Conservation (phyloP, 1,284 basidiomycete species). For the Ustilago nuda region DNA sequence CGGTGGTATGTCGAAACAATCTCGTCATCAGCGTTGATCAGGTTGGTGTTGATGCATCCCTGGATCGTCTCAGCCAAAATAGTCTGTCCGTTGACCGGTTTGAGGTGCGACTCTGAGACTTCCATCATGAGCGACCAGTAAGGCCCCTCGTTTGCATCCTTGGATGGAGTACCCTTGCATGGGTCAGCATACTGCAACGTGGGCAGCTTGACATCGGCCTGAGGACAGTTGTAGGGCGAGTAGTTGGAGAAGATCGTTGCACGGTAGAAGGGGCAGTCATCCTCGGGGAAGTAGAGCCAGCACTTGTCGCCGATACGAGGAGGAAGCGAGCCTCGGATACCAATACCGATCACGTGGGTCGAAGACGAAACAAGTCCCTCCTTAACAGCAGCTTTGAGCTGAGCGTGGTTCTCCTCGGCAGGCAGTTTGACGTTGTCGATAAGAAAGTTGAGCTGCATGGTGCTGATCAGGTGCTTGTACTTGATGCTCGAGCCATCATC, state of each 20-base stretch:
- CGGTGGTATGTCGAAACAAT: constrained; percentile 73
- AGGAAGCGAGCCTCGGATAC: constrained; percentile 72
- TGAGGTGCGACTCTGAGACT: constrained; percentile 72
- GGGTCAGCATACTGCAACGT: constrained; percentile 72
- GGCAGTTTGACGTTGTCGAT: constrained; percentile 70
- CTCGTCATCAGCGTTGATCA: constrained; percentile 72
- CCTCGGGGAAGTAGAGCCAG: constrained; percentile 72
- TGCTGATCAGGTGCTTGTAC: constrained; percentile 72
- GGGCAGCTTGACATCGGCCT: constrained; percentile 69
- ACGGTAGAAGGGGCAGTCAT: constrained; percentile 73
- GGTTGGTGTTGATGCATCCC: constrained; percentile 72
- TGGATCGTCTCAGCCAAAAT: constrained; percentile 72
- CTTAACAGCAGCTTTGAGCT: constrained; percentile 69
- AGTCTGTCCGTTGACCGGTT: constrained; percentile 72
- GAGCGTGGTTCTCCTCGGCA: constrained; percentile 68
- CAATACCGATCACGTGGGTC: constrained; percentile 73
- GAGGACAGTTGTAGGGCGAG: constrained; percentile 72
- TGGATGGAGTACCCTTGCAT: constrained; percentile 68
- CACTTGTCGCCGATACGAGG: constrained; percentile 74
- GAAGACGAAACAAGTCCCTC: constrained; percentile 71
- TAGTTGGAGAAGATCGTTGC: constrained; percentile 74
- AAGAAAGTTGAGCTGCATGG: constrained; percentile 72
- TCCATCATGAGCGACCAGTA: constrained; percentile 73
- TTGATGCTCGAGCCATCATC: constrained; percentile 70
- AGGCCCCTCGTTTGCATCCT: constrained; percentile 70